Conservation (phyloP, 2,329 filamentous ascomycete genomes). For the Claviceps sp. region DNA sequence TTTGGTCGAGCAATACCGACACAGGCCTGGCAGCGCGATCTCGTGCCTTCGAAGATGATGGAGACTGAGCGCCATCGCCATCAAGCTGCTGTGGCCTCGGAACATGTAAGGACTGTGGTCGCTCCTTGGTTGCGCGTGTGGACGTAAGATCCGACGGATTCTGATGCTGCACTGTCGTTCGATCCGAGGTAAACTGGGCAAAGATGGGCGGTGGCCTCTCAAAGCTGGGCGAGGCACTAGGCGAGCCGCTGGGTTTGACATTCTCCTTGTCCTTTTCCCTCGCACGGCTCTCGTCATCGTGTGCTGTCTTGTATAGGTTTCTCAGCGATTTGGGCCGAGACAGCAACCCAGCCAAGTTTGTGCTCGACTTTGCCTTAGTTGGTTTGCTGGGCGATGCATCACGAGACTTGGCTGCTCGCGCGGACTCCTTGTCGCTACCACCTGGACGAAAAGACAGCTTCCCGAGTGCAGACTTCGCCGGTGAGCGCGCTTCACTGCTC, state of each 20-base stretch:
- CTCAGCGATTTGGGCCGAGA: conserved; percentile 62
- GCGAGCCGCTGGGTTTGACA: conserved; percentile 37
- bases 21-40: conserved; percentile 20
- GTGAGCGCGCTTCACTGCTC: neutral
- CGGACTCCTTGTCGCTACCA: conserved; percentile 21
- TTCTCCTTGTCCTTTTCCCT: conserved; percentile 81
- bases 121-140: conserved; percentile 21
- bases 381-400: conserved; percentile 45
- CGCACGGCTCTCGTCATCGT: conserved; percentile 36
- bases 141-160: neutral
- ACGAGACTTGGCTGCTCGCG: conserved; percentile 22
- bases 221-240: conserved; percentile 20
- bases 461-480: conserved; percentile 17
- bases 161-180: conserved; percentile 3
- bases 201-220: conserved; percentile 57
- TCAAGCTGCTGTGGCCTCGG: conserved; percentile 11
- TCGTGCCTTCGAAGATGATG: conserved; percentile 13
- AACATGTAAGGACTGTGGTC: conserved; percentile 39
- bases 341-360: conserved; percentile 67
- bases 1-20: conserved; percentile 21
- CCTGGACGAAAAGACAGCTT: conserved; percentile 31
- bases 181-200: conserved; percentile 48
- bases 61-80: conserved; percentile 9
- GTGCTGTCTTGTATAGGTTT: conserved; percentile 42
- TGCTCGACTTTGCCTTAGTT: conserved; percentile 71